Percentiles rank a stretch among this genome's conserved stretches.
Evolutionary conservation across 2,329 filamentous ascomycete genomes (phyloP).

Genomic region (Cercospora sp.): DNA sequence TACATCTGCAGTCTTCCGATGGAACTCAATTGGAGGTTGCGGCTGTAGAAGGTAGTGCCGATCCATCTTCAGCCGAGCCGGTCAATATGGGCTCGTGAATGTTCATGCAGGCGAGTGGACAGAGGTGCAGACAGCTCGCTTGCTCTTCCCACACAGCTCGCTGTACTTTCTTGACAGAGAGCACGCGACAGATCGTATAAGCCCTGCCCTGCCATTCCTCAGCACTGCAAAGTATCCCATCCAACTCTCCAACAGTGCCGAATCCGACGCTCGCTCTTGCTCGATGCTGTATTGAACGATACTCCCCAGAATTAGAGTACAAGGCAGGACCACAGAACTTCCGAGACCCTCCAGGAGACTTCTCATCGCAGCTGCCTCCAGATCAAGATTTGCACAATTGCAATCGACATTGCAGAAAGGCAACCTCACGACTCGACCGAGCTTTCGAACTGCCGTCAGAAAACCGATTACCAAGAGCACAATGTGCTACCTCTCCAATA

Average conservation of each 20-base stretch:
- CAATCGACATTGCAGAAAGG: neutral
- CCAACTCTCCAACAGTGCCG: neutral
- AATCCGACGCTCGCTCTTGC: neutral
- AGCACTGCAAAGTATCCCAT: neutral
- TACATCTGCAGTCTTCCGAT: neutral
- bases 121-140: neutral
- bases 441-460: neutral
- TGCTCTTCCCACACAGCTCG: neutral
- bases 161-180: neutral
- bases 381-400: neutral
- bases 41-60: neutral
- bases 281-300: neutral
- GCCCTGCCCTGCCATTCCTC: neutral
- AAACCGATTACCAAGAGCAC: neutral
- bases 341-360: neutral
- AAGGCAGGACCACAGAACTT: neutral
- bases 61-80: neutral
- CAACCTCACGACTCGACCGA: neutral
- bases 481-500: constrained; percentile 24
- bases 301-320: neutral
- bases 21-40: neutral
- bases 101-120: neutral
- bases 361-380: neutral
- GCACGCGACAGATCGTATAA: neutral
- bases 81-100: neutral